Percentiles rank a stretch among this genome's conserved stretches.
Conservation (phyloP, 164 flowering plant species). For the Taxillus chinensis region DNA sequence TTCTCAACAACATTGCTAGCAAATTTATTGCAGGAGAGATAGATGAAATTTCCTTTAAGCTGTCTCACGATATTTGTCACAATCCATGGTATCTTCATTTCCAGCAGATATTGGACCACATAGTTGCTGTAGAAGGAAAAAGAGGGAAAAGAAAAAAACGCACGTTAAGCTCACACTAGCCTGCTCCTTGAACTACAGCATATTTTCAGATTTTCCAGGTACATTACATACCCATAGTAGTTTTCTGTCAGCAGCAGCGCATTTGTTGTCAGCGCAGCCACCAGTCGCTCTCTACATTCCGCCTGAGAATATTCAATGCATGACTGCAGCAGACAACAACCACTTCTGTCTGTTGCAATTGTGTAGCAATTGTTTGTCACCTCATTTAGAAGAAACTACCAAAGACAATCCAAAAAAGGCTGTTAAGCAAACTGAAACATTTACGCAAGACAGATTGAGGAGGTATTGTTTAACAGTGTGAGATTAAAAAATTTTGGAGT, state of each 20-base stretch:
- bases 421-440: no score
- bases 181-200: not conserved
- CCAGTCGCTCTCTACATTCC: slow-evolving; percentile 14
- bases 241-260: slow-evolving; percentile 25
- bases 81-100: slow-evolving; percentile 12
- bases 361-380: slow-evolving; percentile 18
- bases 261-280: slow-evolving; percentile 18
- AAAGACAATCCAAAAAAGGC: no score
- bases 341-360: slow-evolving; percentile 28
- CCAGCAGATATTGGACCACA: slow-evolving; percentile 34
- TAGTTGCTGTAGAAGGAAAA: slow-evolving; percentile 25
- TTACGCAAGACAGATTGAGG: no score
- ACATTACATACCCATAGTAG: slow-evolving; percentile 25
- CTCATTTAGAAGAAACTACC: slow-evolving; percentile 14
- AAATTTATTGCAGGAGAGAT: slow-evolving; percentile 32
- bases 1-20: slow-evolving; percentile 53
- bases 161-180: not conserved
- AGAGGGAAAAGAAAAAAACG: not conserved
- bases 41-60: slow-evolving; percentile 20
- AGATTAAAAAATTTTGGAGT: no score
- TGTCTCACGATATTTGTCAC: slow-evolving; percentile 18
- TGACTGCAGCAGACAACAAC: slow-evolving; percentile 31
- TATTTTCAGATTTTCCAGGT: not conserved
- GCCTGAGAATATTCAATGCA: slow-evolving; percentile 21
- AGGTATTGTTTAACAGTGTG: no score